phyloP scores from a whole-genome alignment of 805 yeast species.

The Wickerhamomyces sydowiorum region DNA sequence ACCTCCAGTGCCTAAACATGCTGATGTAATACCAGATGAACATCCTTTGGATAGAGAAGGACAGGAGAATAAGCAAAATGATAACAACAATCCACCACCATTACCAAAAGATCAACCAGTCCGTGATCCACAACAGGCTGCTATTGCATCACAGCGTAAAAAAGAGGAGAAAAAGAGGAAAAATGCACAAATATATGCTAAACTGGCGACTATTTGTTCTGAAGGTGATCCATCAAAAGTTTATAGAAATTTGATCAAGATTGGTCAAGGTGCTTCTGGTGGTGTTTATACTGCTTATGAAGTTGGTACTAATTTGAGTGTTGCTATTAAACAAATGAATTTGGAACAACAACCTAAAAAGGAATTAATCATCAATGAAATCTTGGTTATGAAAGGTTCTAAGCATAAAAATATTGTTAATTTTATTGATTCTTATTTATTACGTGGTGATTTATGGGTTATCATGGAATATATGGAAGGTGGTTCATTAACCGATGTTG shows the following conservation, averaged over 20 bases:
- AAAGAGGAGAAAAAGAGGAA: slow-evolving; percentile 73
- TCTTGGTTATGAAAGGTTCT: slow-evolving; percentile 90
- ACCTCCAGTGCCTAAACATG: slow-evolving; percentile 21
- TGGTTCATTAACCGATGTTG: slow-evolving; percentile 93
- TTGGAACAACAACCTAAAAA: slow-evolving; percentile 92
- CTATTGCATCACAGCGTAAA: slow-evolving; percentile 54
- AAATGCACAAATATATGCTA: slow-evolving; percentile 67
- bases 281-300: slow-evolving; percentile 90
- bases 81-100: slow-evolving; percentile 21
- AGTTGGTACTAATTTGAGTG: slow-evolving; percentile 46
- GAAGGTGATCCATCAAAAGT: slow-evolving; percentile 75
- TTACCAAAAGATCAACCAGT: slow-evolving; percentile 35
- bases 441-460: slow-evolving; percentile 87
- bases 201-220: slow-evolving; percentile 70
- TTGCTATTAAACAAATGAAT: slow-evolving; percentile 96
- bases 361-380: slow-evolving; percentile 91
- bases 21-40: slow-evolving; percentile 3
- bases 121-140: slow-evolving; percentile 45
- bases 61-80: slow-evolving; percentile 1
- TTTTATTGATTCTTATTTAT: slow-evolving; percentile 77
- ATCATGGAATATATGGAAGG: slow-evolving; percentile 99
- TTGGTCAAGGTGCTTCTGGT: slow-evolving; percentile 98
- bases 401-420: slow-evolving; percentile 91
- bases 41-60: slow-evolving; percentile 14
- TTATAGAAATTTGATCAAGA: slow-evolving; percentile 67